phyloP scores from a whole-genome alignment of 2,329 filamentous ascomycete genomes.

The Zymoseptoria ardabiliae region DNA sequence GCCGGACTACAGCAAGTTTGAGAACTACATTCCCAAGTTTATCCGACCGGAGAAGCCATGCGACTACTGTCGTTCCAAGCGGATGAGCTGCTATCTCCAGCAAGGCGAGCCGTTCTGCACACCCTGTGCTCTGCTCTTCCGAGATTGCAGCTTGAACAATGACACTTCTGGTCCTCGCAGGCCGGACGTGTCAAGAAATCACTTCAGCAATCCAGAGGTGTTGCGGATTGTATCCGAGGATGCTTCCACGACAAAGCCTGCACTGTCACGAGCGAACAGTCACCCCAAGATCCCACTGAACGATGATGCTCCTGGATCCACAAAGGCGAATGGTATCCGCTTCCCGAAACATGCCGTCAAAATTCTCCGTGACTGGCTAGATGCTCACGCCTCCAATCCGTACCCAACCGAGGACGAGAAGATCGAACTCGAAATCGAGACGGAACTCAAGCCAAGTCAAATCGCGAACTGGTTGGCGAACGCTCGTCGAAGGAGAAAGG shows the following conservation, averaged over 20 bases:
- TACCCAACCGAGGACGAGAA: constrained; percentile 87
- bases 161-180: constrained; percentile 20
- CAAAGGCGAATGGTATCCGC: constrained; percentile 52
- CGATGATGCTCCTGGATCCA: constrained; percentile 30
- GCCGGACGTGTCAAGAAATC: constrained; percentile 36
- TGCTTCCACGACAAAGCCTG: constrained; percentile 21
- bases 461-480: constrained; percentile 92
- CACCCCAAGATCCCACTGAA: constrained; percentile 13
- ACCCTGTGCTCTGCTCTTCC: constrained; percentile 42
- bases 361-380: constrained; percentile 77
- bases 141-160: constrained; percentile 41
- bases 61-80: constrained; percentile 41
- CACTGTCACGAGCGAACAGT: constrained; percentile 19
- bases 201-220: constrained; percentile 34
- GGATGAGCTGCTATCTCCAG: constrained; percentile 41
- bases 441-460: constrained; percentile 73
- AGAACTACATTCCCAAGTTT: constrained; percentile 40
- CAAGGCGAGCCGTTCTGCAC: constrained; percentile 37
- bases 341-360: constrained; percentile 76
- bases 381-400: constrained; percentile 70
- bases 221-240: constrained; percentile 42
- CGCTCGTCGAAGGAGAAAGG: constrained; percentile 74
- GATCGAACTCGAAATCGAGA: constrained; percentile 67
- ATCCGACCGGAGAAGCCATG: constrained; percentile 40
- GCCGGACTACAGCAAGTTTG: constrained; percentile 37